Percentiles rank a stretch among this genome's conserved stretches.
Conservation (phyloP, 345 rosid species). For the Isatis tinctoria region DNA sequence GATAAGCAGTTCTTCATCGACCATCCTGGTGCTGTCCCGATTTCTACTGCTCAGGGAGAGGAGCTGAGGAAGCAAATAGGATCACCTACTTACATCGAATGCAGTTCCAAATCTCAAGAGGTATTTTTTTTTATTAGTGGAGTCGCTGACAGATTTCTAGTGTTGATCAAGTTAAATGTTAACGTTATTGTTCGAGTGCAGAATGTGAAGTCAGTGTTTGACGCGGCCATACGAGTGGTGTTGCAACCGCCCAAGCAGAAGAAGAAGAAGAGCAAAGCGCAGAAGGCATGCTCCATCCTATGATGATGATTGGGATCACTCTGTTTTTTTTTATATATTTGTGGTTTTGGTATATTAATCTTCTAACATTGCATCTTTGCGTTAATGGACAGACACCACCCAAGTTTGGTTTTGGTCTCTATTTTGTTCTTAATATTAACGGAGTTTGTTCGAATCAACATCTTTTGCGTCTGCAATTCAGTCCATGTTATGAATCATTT, state of each 20-base stretch:
- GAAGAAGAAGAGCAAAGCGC: slow-evolving; percentile 89
- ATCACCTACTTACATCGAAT: slow-evolving; percentile 81
- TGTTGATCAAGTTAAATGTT: not conserved
- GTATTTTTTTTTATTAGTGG: slow-evolving; percentile 32
- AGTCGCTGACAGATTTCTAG: not conserved
- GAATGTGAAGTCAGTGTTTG: slow-evolving; percentile 94
- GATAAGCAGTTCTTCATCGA: slow-evolving; percentile 83
- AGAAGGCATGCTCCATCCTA: slow-evolving; percentile 86
- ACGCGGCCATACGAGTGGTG: slow-evolving; percentile 86
- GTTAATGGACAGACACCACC: slow-evolving; percentile 17
- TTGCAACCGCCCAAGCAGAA: slow-evolving; percentile 93
- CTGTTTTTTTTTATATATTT: slow-evolving; percentile 1
- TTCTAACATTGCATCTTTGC: slow-evolving; percentile 16
- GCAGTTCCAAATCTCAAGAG: slow-evolving; percentile 97
- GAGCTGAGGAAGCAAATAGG: slow-evolving; percentile 80
- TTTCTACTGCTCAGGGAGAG: slow-evolving; percentile 82
- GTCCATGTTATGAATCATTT: not conserved
- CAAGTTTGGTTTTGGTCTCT: slow-evolving; percentile 17
- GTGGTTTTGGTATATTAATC: slow-evolving; percentile 17
- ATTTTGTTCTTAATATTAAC: slow-evolving; percentile 17
- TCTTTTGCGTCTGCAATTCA: slow-evolving; percentile 4
- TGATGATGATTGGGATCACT: slow-evolving; percentile 31
- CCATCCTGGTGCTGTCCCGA: slow-evolving; percentile 95
- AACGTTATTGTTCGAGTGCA: slow-evolving; percentile 20
- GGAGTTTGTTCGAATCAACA: slow-evolving; percentile 14